Conservation (phyloP, 495 filamentous ascomycete species). For the Aspergillus nanangensis region DNA sequence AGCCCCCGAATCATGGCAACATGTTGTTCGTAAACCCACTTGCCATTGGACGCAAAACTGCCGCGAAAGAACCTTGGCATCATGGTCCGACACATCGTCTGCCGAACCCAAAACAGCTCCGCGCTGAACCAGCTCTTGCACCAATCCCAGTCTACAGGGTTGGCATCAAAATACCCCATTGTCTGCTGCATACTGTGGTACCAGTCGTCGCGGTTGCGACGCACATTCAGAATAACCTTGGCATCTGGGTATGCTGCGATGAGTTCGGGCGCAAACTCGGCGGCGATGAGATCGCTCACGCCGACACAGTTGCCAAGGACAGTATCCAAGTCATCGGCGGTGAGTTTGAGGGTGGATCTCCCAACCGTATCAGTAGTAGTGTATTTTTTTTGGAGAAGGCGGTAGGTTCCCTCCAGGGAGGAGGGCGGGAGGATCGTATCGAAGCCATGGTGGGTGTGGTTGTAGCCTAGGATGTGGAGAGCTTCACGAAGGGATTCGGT, state of each 20-base stretch:
- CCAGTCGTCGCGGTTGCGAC: constrained; percentile 42
- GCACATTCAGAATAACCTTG: constrained; percentile 49
- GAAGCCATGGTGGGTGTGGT: constrained; percentile 22
- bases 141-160: constrained; percentile 9
- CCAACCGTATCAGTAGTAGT: too few species aligned
- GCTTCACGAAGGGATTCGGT: constrained; percentile 26
- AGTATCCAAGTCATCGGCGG: too few species aligned
- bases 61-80: constrained; percentile 10
- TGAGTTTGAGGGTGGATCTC: too few species aligned
- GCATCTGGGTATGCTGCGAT: constrained; percentile 31
- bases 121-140: constrained; percentile 6
- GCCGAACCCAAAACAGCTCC: constrained; percentile 10
- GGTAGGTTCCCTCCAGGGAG: constrained; percentile 9
- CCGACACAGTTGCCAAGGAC: too few species aligned
- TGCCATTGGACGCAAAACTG: constrained; percentile 4
- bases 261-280: constrained; percentile 46
- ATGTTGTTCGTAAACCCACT: constrained; percentile 6
- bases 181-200: constrained; percentile 11
- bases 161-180: constrained; percentile 9
- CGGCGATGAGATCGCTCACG: too few species aligned
- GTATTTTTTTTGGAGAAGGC: constrained; percentile 20
- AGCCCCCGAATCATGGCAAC: constrained; percentile 4
- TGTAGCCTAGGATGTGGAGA: constrained; percentile 17
- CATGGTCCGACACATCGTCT: constrained; percentile 2
- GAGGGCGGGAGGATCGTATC: constrained; percentile 17